These are phyloP conservation scores for Cetradonia linearis DNA, from an alignment of 495 filamentous ascomycete species.

Conservation along the genomic window DNA sequence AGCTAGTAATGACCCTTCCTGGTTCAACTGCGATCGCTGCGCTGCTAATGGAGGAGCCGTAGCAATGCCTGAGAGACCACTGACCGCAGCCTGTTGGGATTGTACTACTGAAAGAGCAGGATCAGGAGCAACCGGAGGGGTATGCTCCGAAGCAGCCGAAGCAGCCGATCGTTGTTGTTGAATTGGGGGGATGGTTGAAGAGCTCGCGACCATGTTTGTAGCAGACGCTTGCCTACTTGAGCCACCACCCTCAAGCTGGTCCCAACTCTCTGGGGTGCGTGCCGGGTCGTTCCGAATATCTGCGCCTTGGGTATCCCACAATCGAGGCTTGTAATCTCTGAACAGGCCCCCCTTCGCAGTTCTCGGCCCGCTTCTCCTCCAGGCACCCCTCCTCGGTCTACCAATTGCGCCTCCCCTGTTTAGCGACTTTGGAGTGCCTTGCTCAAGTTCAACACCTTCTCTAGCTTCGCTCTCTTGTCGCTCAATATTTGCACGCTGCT, in stretches of 20 bases:
- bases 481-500: background rate
- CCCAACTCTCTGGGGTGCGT: constrained; percentile 9
- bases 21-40: background rate
- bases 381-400: constrained; percentile 1
- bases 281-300: constrained; percentile 3
- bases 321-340: constrained; percentile 11
- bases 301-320: constrained; percentile 10
- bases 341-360: constrained; percentile 14
- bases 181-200: background rate
- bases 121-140: too few relatives aligned
- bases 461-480: background rate
- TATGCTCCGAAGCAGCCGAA: too few relatives aligned
- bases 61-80: background rate
- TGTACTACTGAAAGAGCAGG: too few relatives aligned
- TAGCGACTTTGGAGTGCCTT: background rate
- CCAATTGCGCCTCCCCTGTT: background rate
- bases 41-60: background rate
- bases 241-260: background rate
- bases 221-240: background rate
- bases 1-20: background rate
- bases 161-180: too few relatives aligned
- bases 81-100: background rate
- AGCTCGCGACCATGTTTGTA: too few relatives aligned
- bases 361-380: background rate
- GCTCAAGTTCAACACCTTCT: background rate